Evolutionary conservation across 371 early-diverging fungal species (phyloP), one percentile per base, ranked within the genome.

Genomic region (Lichtheimia ornata): DNA sequence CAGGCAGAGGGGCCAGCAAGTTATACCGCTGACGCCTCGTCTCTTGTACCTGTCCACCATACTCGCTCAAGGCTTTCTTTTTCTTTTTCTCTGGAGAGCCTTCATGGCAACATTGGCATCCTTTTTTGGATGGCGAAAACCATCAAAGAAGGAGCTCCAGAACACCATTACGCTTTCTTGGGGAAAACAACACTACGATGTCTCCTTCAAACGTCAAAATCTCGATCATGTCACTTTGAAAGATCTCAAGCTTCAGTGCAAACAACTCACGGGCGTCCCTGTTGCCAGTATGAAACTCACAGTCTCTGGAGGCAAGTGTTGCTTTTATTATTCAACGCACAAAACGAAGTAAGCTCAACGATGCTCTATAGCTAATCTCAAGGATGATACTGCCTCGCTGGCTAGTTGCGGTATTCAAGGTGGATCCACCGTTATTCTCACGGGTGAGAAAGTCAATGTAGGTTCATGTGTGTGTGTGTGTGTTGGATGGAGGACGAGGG

Each of bases 331-430:
- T 15, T 7, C 7, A n/a, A n/a, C n/a, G n/a, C n/a, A n/a, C n/a
- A n/a, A n/a, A n/a, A n/a, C n/a, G n/a, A n/a, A 50, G n/a, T 14
- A 3, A 9, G 2, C 18, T 24, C 50, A 14, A 40, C 44, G 12
- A 13, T 18, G 27, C 15, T 55, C 49, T 30, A 20, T 25, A 81
- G 87, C 87, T 1, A 74, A 83, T 13, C 80, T 87, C 64, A 87
- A 84, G 61, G 87, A 87, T 58, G 83, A 87, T 44, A 81, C 73
- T n/a, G 84, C 86, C 1, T 80, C 76, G 1, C 59, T 87, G 51
- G 64, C 70, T 2, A 81, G 84, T 18, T 76, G 79, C 53, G 87
- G 87, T 24, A 67, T 87, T 50, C 76, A 72, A 49, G 71, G 81
- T 27, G 71, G 73, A 50, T 82, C 82, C 3, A 61, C 72, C 25